Base-by-base conservation (phyloP, 2,329 filamentous ascomycete genomes). In the Macrophomina phaseolina region DNA sequence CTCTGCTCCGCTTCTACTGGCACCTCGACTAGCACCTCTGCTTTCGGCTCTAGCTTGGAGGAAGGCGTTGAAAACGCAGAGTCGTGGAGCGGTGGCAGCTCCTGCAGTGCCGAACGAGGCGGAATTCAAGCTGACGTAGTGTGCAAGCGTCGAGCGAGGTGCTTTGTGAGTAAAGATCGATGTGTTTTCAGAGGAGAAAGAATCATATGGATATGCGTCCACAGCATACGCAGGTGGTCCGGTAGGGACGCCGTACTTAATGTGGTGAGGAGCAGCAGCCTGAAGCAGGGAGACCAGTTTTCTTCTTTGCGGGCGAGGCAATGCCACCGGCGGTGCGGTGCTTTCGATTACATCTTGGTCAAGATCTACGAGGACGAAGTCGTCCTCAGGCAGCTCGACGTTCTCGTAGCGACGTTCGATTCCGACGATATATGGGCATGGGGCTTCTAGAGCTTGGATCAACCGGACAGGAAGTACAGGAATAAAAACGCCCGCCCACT, bases 381-480 rank as follows among this genome's bases (percentile, higher is more conserved):
- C 95, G 73, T 98, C 95, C 6, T 97, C 93, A 0, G 95, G 95
- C 49, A 98, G 86, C 71, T 93, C 90, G 55, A 93, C 87, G 67
- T 88, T 88, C 72, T 96, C 92, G 76, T 98, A 98, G 67, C 94
- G 89, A 71, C 94, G 88, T 80, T 99, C 95, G 67, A 99, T 92
- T 58, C 95, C 95, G 51, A 98, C 93, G 71, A 99, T 97, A 74
- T 98, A 99, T 0, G 95, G 95, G 73, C 95, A 98, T 2, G 94
- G 94, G 0, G 94, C 94, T 73, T 98, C 95, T 18, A 99, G 85
- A 2, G 93, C 94, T 64, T 95, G 94, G 9, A 99, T 85, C 28
- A 99, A 83, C 42, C 94, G 89, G 8, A 93, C 92, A 5, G 94
- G 94, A 8, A 99, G 85, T 40, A 98, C 86, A 2, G 94, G 94